A percentile compares a stretch with the other conserved stretches of the same genome.
Evolutionary conservation across 768 basidiomycete genomes (phyloP).

Genomic region (Collybia sp.): DNA sequence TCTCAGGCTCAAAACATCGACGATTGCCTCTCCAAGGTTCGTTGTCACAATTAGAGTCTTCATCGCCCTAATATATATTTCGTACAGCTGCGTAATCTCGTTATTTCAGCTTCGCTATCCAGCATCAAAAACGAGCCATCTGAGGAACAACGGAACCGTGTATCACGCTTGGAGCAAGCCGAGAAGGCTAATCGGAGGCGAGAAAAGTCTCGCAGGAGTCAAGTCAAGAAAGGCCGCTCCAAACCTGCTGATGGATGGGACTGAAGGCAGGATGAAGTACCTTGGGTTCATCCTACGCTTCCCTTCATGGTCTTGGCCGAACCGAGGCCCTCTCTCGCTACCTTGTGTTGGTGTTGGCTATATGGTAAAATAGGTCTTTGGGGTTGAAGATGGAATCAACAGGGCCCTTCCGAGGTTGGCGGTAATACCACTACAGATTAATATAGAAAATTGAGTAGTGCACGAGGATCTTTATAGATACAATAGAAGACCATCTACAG

Average conservation of each 20-base stretch:
- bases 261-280: too few relatives aligned
- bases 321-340: too few relatives aligned
- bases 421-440: too few relatives aligned
- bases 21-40: slow-evolving; percentile 65
- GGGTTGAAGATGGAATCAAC: too few relatives aligned
- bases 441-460: too few relatives aligned
- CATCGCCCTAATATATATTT: not conserved
- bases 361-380: too few relatives aligned
- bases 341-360: too few relatives aligned
- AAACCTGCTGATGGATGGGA: slow-evolving; percentile 13
- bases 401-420: too few relatives aligned
- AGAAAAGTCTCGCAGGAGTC: slow-evolving; percentile 51
- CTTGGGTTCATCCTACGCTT: too few relatives aligned
- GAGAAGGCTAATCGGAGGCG: slow-evolving; percentile 41
- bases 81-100: slow-evolving; percentile 47
- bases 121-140: slow-evolving; percentile 50
- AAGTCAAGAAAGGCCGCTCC: slow-evolving; percentile 36
- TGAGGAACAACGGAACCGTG: slow-evolving; percentile 50
- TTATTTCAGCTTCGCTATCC: slow-evolving; percentile 41
- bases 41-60: slow-evolving; percentile 2
- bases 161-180: slow-evolving; percentile 36
- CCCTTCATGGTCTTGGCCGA: too few relatives aligned
- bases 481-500: too few relatives aligned
- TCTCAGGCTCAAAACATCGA: slow-evolving; percentile 75
- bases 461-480: too few relatives aligned